Base-by-base conservation (phyloP, 768 basidiomycete genomes). In the Suillus paluster region DNA sequence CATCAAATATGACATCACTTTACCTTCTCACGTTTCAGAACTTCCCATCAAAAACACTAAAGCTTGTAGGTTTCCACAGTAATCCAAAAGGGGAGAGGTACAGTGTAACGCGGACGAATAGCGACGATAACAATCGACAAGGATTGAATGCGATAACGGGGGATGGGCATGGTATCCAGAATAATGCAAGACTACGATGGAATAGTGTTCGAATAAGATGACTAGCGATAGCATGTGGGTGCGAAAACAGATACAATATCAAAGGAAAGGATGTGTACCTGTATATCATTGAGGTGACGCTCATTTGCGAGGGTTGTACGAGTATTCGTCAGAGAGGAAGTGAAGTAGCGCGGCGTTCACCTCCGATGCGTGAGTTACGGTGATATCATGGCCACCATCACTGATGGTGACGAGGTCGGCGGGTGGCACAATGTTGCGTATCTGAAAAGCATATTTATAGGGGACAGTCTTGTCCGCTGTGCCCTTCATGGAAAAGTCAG, bases 391-490 rank as follows among this genome's bases (percentile, higher is more conserved):
- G 17, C 73, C 66, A 10, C 66, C 76, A 30, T 64, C 64, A 3
- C 38, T 38, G 54, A 76, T 74, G 39, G 76, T 76, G 4, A 75
- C 65, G 27, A 76, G 64, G 38, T 63, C 61, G 44, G 76, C 70
- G 27, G 64, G 62, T 36, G 76, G 75, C 15, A 76, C 63, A 23
- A 77, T 66, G 39, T 38, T 58, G 39, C 67, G 73, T 17, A 77
- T 77, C 65, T 67, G 70, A 55, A 62, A 68, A 8, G 75, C 63
- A 21, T 76, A 76, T 41, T 67, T 69, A 52, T 76, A 76, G 0
- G 73, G 75, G 34, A 76, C 75, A 34, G 76, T 75, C 41, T 56
- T 73, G 30, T 76, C 76, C 12, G 68, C 68, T 10, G 75, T 76
- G 17, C 76, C 75, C 75, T 76, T 55, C 8, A 27, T 66, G 2